phyloP scores from a whole-genome alignment of 2,329 filamentous ascomycete genomes.

The Fusarium albidum region DNA sequence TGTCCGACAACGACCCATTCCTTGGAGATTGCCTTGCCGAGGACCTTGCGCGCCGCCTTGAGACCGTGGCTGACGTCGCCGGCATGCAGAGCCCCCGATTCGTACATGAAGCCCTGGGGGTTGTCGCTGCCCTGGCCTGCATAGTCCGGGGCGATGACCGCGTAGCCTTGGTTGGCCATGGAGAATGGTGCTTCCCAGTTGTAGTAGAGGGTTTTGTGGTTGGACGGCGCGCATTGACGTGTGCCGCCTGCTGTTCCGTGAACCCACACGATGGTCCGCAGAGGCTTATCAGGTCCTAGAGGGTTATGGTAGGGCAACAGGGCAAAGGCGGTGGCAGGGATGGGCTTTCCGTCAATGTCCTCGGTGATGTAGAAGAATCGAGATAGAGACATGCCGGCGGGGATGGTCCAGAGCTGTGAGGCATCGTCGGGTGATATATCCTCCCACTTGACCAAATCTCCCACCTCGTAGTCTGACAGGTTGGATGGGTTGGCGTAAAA shows the following conservation, averaged over 20 bases:
- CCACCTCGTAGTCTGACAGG: background rate
- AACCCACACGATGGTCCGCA: conserved; percentile 18
- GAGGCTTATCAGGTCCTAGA: conserved; percentile 13
- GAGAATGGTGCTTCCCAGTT: conserved; percentile 4
- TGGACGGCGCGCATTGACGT: conserved; percentile 16
- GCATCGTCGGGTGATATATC: background rate
- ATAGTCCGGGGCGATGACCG: conserved; percentile 11
- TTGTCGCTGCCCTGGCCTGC: conserved; percentile 19
- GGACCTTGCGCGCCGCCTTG: background rate
- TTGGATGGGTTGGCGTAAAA: conserved; percentile 20
- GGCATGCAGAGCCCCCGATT: conserved; percentile 11
- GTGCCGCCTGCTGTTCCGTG: conserved; percentile 18
- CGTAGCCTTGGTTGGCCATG: conserved; percentile 5
- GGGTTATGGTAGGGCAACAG: conserved; percentile 15
- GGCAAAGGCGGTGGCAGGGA: conserved; percentile 11
- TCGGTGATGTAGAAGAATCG: conserved; percentile 20
- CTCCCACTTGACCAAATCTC: conserved; percentile 22
- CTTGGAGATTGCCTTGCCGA: conserved; percentile 4
- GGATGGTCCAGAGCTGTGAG: conserved; percentile 12
- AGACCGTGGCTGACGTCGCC: conserved; percentile 15
- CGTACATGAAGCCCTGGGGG: conserved; percentile 21
- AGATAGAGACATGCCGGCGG: background rate
- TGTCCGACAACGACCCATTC: conserved; percentile 19
- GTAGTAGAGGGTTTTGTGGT: conserved; percentile 9
- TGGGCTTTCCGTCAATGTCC: conserved; percentile 14